phyloP scores from a whole-genome alignment of 169 alveolate genomes.

The Cryptosporidium sp. region DNA sequence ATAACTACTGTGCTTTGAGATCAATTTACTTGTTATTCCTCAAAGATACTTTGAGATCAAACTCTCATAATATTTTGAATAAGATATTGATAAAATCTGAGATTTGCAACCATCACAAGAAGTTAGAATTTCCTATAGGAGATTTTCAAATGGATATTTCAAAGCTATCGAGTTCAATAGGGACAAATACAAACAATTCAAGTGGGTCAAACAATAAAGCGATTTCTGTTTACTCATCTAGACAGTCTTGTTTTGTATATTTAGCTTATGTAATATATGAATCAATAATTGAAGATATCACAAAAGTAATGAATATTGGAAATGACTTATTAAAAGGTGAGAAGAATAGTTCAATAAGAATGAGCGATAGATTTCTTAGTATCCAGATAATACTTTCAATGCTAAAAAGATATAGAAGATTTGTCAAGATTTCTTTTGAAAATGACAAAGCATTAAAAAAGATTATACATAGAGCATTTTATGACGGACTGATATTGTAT shows the following conservation, averaged over 20 bases:
- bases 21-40: constrained; percentile 25
- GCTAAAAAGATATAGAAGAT: constrained; percentile 19
- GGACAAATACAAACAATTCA: background rate
- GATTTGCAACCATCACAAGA: background rate
- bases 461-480: constrained; percentile 28
- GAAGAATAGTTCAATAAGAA: background rate
- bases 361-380: constrained; percentile 26
- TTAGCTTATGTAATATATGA: constrained; percentile 54
- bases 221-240: background rate
- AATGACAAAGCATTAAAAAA: constrained; percentile 15
- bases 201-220: background rate
- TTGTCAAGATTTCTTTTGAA: constrained; percentile 41
- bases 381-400: constrained; percentile 50
- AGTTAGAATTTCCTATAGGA: constrained; percentile 46
- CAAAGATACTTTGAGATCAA: constrained; percentile 43
- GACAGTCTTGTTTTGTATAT: constrained; percentile 37
- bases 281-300: constrained; percentile 48
- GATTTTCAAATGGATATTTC: constrained; percentile 11
- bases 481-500: constrained; percentile 49
- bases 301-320: constrained; percentile 35
- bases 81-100: constrained; percentile 13
- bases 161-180: constrained; percentile 15
- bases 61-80: constrained; percentile 33
- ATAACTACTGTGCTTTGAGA: constrained; percentile 44
- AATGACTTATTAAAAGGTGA: background rate